A percentile compares a stretch with the other conserved stretches of the same genome.
Evolutionary conservation across 108 stramenopile species (phyloP).

Genomic region (Bacterosira constricta): DNA sequence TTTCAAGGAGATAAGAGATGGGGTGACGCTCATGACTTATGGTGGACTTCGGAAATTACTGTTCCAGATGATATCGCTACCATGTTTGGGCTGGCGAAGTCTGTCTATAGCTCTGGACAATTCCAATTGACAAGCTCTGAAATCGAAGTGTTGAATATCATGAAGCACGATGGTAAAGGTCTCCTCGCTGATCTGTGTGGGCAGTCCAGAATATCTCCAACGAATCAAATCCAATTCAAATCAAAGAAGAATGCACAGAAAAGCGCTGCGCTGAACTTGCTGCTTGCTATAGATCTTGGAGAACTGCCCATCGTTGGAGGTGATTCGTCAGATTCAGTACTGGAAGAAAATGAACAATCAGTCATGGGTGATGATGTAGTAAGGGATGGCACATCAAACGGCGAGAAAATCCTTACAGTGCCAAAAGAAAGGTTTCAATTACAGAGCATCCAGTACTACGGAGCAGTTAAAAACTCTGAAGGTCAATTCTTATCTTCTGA

Average conservation of each 20-base stretch:
- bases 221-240: constrained; percentile 25
- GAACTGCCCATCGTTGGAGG: not conserved
- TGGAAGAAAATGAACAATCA: not conserved
- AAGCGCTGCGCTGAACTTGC: constrained; percentile 29
- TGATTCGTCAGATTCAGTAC: not conserved
- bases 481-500: constrained; percentile 7
- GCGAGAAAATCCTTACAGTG: constrained; percentile 1
- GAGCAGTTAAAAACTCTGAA: not conserved
- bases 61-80: not conserved
- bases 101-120: not conserved
- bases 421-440: constrained; percentile 5
- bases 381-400: not conserved
- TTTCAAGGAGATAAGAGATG: not conserved
- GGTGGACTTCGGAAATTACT: constrained; percentile 11
- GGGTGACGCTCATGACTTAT: not conserved
- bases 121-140: not conserved
- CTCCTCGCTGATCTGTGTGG: constrained; percentile 9
- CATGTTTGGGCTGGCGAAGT: not conserved
- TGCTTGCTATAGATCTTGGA: constrained; percentile 8
- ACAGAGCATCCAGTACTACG: constrained; percentile 9
- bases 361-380: constrained; percentile 1
- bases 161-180: not conserved
- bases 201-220: not conserved
- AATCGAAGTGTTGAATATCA: not conserved
- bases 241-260: constrained; percentile 26